These are phyloP conservation scores for Andrographis paniculata DNA, from an alignment of 305 asterid genomes.

Conservation along the genomic window DNA sequence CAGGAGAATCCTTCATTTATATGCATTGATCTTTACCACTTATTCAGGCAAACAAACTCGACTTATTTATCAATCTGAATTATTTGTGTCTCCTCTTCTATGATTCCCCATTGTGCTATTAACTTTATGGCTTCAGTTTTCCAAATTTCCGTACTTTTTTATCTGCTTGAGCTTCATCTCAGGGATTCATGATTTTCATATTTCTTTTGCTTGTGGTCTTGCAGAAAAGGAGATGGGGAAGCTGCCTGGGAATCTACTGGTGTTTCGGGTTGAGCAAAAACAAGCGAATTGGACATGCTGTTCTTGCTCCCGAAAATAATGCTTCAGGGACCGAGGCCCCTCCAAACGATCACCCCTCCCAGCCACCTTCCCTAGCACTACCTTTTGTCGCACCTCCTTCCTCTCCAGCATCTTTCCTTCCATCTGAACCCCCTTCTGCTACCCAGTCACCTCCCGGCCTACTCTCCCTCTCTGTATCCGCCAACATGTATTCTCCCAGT, in stretches of 20 bases:
- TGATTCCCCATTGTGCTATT: constrained; percentile 6
- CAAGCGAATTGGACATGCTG: constrained; percentile 70
- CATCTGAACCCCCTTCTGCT: constrained; percentile 80
- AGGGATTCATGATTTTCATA: not conserved
- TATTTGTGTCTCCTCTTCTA: not conserved
- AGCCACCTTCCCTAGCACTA: constrained; percentile 40
- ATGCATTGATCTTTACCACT: not conserved
- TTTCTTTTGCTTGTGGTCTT: constrained; percentile 9
- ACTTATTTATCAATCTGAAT: not conserved
- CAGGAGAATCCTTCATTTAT: not conserved
- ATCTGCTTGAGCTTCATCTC: constrained; percentile 1
- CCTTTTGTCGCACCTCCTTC: constrained; percentile 95
- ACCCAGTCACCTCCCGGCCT: constrained; percentile 66
- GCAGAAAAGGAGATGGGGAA: constrained; percentile 86
- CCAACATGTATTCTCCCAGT: constrained; percentile 72
- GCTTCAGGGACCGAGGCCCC: constrained; percentile 31
- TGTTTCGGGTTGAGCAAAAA: constrained; percentile 72
- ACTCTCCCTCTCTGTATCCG: constrained; percentile 48
- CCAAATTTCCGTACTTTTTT: not conserved
- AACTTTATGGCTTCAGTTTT: not conserved
- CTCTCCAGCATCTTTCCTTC: constrained; percentile 85
- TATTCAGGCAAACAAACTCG: not conserved
- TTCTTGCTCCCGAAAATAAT: constrained; percentile 54
- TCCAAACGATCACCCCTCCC: constrained; percentile 34
- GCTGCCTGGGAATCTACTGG: constrained; percentile 70